These are phyloP conservation scores for Leishmania arabica DNA, from an alignment of 208 protist genomes.

Conservation along the genomic window DNA sequence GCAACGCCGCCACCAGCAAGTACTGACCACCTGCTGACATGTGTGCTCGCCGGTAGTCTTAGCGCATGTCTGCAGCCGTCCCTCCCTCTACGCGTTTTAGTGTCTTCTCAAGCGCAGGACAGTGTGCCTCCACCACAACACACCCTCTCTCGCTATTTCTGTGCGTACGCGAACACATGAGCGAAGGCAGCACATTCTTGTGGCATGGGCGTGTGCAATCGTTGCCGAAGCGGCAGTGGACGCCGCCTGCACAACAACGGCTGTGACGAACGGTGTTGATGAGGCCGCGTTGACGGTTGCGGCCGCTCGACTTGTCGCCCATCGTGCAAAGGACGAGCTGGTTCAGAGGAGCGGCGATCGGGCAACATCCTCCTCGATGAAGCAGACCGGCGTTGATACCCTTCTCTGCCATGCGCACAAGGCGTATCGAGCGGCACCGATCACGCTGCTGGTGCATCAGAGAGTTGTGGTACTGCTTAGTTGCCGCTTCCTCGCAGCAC, in stretches of 20 bases:
- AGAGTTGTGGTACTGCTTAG: background rate
- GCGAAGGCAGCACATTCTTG: background rate
- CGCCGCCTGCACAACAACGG: background rate
- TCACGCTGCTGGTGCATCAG: background rate
- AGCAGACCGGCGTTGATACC: background rate
- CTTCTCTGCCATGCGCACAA: background rate
- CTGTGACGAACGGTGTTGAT: background rate
- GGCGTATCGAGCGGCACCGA: background rate
- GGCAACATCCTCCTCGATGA: background rate
- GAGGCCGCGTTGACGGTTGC: background rate
- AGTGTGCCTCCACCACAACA: background rate
- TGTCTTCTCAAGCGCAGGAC: background rate
- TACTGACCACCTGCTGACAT: background rate
- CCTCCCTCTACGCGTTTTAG: background rate
- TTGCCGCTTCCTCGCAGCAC: background rate
- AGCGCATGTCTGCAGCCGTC: background rate
- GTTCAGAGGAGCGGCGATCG: background rate
- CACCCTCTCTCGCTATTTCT: background rate
- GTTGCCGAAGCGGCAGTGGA: background rate
- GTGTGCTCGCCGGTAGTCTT: background rate
- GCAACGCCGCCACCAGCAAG: background rate
- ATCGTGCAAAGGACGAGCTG: background rate
- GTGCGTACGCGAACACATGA: background rate
- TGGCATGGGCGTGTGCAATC: background rate
- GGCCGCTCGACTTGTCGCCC: background rate